These are phyloP conservation scores for Casuarina equisetifolia DNA, from an alignment of 306 rosid genomes.

Conservation along the genomic window DNA sequence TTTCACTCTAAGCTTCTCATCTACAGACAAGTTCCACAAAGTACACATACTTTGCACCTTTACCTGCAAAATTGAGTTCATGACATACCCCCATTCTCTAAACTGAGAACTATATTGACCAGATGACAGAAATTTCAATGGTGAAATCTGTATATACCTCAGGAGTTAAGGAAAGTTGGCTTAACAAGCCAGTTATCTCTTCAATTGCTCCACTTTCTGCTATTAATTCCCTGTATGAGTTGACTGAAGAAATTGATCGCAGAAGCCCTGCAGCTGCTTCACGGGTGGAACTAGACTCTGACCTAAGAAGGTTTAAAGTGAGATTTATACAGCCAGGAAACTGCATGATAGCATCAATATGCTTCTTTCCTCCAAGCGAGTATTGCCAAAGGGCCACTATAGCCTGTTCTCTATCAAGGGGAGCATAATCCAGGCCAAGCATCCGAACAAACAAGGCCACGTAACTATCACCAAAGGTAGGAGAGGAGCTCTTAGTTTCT, in stretches of 20 bases:
- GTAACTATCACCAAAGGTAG: constrained; percentile 54
- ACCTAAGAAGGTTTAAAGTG: constrained; percentile 65
- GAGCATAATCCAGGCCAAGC: constrained; percentile 79
- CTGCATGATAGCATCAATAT: constrained; percentile 71
- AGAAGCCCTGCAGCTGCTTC: constrained; percentile 97
- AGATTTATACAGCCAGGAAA: constrained; percentile 85
- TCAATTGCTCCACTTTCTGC: constrained; percentile 88
- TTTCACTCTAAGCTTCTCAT: constrained; percentile 66
- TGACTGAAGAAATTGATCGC: constrained; percentile 62
- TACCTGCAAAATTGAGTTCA: constrained; percentile 51
- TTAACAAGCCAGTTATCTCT: constrained; percentile 73
- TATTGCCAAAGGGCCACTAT: constrained; percentile 79
- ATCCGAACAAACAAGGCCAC: constrained; percentile 80
- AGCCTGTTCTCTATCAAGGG: constrained; percentile 80
- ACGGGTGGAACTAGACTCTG: constrained; percentile 63
- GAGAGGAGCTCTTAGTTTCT: constrained; percentile 39
- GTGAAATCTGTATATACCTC: constrained; percentile 51
- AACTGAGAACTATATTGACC: constrained; percentile 23
- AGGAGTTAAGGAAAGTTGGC: constrained; percentile 51
- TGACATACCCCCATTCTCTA: constrained; percentile 35
- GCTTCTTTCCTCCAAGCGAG: constrained; percentile 85
- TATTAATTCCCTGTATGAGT: constrained; percentile 61
- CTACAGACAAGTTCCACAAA: constrained; percentile 81
- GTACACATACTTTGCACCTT: constrained; percentile 75
- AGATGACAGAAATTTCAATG: constrained; percentile 10